These are phyloP conservation scores for Dactylellina cionopaga DNA, from an alignment of 2,329 filamentous ascomycete species.

Conservation along the genomic window DNA sequence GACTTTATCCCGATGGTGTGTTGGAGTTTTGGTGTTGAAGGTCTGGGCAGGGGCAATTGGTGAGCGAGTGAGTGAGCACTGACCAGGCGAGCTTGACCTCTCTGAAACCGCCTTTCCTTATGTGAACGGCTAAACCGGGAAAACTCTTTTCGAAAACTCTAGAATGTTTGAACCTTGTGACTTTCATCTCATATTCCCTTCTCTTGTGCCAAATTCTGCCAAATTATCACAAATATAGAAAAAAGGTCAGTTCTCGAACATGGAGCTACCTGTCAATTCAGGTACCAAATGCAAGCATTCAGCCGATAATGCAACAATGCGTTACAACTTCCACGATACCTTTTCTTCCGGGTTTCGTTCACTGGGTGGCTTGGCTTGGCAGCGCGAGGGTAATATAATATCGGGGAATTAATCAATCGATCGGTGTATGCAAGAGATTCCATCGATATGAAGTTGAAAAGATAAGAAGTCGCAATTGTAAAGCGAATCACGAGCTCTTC, in stretches of 20 bases:
- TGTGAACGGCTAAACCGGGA: constrained; percentile 25
- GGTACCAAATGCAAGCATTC: constrained; percentile 41
- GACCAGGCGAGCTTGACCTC: constrained; percentile 5
- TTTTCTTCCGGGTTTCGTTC: background rate
- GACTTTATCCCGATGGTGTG: constrained; percentile 43
- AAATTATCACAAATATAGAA: too few species aligned
- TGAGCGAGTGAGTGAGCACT: background rate
- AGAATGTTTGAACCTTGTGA: constrained; percentile 14
- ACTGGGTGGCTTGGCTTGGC: background rate
- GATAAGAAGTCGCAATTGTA: too few species aligned
- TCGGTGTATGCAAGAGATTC: too few species aligned
- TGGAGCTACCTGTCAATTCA: constrained; percentile 38
- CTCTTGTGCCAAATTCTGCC: background rate
- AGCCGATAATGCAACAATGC: constrained; percentile 27
- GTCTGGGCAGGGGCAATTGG: constrained; percentile 15
- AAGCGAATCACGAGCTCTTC: too few species aligned
- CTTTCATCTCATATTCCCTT: background rate
- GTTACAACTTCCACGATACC: background rate
- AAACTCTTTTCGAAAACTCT: too few species aligned
- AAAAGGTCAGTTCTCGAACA: too few species aligned
- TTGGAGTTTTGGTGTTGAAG: constrained; percentile 46
- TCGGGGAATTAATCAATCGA: constrained; percentile 13
- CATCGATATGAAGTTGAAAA: too few species aligned
- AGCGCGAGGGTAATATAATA: constrained; percentile 3
- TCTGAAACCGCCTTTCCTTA: constrained; percentile 23